Base-by-base conservation (phyloP, 176 grass and related monocot genomes). In the Thalia dealbata region DNA sequence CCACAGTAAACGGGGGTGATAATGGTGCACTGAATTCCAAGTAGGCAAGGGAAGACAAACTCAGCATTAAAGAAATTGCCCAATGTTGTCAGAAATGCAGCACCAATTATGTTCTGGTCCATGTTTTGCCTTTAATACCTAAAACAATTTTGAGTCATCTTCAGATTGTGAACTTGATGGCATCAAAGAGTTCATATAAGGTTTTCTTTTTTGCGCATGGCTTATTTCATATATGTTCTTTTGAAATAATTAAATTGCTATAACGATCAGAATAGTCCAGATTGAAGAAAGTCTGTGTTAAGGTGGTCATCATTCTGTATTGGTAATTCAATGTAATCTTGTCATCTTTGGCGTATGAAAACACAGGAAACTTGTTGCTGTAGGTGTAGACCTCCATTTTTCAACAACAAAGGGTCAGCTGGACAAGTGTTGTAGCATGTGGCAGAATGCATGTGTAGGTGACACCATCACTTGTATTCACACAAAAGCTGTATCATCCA, bases 391-490 rank as follows among this genome's bases (percentile, higher is more conserved):
- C 15, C 9, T 21, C 6, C 13, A 10, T 41, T 3, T 22, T 14
- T 43, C 21, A 44, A 23, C 32, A 21, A 18, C n/a, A 48, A 26
- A 10, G 46, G n/a, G 21, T 18, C 23, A 5, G 10, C 19, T 27
- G 6, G 38, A 75, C 73, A 46, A 10, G 2, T 75, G 73, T 41
- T 63, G 10, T 61, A 62, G 10, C 52, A 62, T 46, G 30, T 75
- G 54, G 11, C 29, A 26, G 19, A 46, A 61, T 61, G 54, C 38
- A 44, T 61, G 56, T 4, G 8, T 15, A 25, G 14, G 56, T 62
- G 56, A 56, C 29, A 44, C 32, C 55, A 23, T 23, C 56, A 8
- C 54, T 44, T 10, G 73, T 35, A 62, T 61, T 11, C 38, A 46
- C 55, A 56, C 14, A 2, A 61, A 44, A 15, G 26, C 8, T 9